Base-by-base conservation (phyloP, 2,329 filamentous ascomycete species). In the Diaporthe sp. region DNA sequence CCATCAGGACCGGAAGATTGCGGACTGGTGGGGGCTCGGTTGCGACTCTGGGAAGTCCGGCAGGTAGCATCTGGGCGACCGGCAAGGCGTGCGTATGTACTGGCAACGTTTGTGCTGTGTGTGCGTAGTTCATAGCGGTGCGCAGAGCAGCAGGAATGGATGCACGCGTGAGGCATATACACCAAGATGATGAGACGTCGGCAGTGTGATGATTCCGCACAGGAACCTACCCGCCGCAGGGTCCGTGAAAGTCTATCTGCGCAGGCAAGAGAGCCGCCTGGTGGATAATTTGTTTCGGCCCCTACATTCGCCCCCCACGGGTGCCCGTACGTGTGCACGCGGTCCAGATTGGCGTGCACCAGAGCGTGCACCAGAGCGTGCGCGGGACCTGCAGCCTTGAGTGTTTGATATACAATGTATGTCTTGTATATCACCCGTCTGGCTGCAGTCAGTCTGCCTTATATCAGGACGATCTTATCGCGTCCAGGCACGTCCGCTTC, bases 221-320 rank as follows among this genome's bases (percentile, higher is more conserved):
- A 39, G 37, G 37, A 15, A 15, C 37, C 37, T 39, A 39, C 37
- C 37, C 37, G 12, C 25, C 53, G 53, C 12, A n/a, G 44, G 62
- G 31, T 37, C 62, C 22, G 65, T 53, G 31, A 68, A 68, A 68
- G 65, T 39, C 46, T 39, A 53, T 68, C 59, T 62, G 59, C 44
- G 59, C 61, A 67, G 44, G 61, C 42, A 34, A 51, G 61, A 67
- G 28, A 67, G 61, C 61, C 44, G 65, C 46, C 62, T 67, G 62
- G 62, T 53, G 62, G 44, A 31, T 22, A 19, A 39, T 51, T 39
- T 51, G 65, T 39, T 53, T 68, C 65, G 46, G 46, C 46, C 46
- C 46, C 46, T 62, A 28, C 59, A 17, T 61, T 61, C 34, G 13
- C 28, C 44, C 44, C 44, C 62, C 44, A 67, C 61, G 61, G 28